Conservation (phyloP, 2,329 filamentous ascomycete genomes). For the Talaromyces pinophilus region DNA sequence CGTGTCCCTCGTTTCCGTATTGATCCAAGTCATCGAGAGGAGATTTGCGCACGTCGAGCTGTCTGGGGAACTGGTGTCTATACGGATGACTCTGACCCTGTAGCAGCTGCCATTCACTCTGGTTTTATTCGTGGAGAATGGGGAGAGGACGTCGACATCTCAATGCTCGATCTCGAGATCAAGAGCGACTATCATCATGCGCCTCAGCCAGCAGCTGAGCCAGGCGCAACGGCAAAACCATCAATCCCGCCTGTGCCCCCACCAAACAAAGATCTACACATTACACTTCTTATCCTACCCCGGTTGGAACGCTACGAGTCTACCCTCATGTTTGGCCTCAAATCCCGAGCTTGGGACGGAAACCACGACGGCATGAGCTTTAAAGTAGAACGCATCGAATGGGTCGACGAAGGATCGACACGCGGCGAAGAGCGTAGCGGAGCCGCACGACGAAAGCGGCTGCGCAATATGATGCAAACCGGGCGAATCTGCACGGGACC, state of each 20-base stretch:
- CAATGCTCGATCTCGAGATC: slow-evolving; percentile 62
- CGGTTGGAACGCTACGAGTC: slow-evolving; percentile 73
- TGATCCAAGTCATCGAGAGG: slow-evolving; percentile 68
- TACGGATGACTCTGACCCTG: slow-evolving; percentile 90
- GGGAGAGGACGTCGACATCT: slow-evolving; percentile 72
- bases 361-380: slow-evolving; percentile 87
- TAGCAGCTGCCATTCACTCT: slow-evolving; percentile 88
- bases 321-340: slow-evolving; percentile 76
- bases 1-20: slow-evolving; percentile 82
- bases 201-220: slow-evolving; percentile 33
- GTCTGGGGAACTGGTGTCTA: slow-evolving; percentile 95
- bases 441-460: slow-evolving; percentile 52
- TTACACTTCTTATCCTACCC: slow-evolving; percentile 82
- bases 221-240: slow-evolving; percentile 26
- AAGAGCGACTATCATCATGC: slow-evolving; percentile 50
- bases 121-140: slow-evolving; percentile 92
- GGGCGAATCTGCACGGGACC: slow-evolving; percentile 47
- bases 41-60: slow-evolving; percentile 77
- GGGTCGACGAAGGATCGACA: slow-evolving; percentile 71
- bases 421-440: slow-evolving; percentile 50
- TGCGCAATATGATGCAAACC: slow-evolving; percentile 47
- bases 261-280: slow-evolving; percentile 74
- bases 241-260: slow-evolving; percentile 53
- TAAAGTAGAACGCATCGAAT: slow-evolving; percentile 77
- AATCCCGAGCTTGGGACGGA: slow-evolving; percentile 75